Evolutionary conservation across 208 protist genomes (phyloP).

Genomic region (Willaertia magna): DNA sequence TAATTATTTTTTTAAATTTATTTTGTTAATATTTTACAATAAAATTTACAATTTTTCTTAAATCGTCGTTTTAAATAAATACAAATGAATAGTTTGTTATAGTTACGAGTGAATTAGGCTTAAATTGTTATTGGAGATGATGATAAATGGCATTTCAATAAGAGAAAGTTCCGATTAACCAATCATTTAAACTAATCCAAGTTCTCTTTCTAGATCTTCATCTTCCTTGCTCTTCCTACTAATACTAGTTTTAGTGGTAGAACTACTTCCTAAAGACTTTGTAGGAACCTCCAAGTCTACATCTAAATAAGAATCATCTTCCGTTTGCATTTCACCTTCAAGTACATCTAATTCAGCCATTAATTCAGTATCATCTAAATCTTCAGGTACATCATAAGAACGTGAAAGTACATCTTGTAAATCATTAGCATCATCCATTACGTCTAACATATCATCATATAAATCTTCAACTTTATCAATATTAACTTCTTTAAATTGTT

Average conservation of each 20-base stretch:
- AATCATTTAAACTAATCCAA: too few species aligned
- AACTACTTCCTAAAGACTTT: neutral
- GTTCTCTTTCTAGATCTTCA: neutral
- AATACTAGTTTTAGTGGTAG: too few species aligned
- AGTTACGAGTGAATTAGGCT: too few species aligned
- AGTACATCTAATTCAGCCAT: constrained; percentile 66
- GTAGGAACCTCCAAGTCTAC: neutral
- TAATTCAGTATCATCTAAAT: constrained; percentile 77
- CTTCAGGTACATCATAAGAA: constrained; percentile 66
- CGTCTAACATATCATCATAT: constrained; percentile 69
- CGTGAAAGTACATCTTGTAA: constrained; percentile 77
- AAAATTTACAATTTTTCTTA: too few species aligned
- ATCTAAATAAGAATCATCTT: neutral
- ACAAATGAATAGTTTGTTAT: too few species aligned
- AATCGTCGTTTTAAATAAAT: too few species aligned
- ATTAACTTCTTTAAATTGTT: constrained; percentile 64
- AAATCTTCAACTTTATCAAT: constrained; percentile 60
- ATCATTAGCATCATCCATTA: constrained; percentile 73
- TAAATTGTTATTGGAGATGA: too few species aligned
- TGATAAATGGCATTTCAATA: too few species aligned
- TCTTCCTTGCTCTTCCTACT: neutral
- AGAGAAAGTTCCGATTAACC: too few species aligned
- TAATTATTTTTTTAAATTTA: too few species aligned
- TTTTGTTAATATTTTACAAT: too few species aligned
- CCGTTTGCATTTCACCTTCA: constrained; percentile 54